Evolutionary conservation across 306 rosid species (phyloP), one percentile per base, ranked within the genome.

Genomic region (Albizia julibrissin): DNA sequence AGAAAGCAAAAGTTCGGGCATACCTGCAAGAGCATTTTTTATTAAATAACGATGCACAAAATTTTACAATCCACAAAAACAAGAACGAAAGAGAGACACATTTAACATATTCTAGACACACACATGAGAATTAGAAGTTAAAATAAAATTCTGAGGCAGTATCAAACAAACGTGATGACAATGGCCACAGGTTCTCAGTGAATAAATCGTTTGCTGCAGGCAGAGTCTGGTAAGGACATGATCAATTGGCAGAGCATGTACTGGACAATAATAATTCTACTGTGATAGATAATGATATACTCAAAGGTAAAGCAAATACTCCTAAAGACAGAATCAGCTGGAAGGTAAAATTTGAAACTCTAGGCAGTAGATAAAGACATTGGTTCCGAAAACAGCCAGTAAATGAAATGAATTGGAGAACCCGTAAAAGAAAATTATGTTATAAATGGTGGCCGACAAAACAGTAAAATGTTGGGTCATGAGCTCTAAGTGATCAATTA

Each of bases 1-100:
- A 95, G 91, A 95, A 95, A 37, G 97, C 98, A 73, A 93, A 95
- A 37, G 98, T 86, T 73, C 99, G 93, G 68, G 98, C 99, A 87
- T 92, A 93, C 85, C 99, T 93, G 91, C 87, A 90, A 46, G 18
- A 42, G 67, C 43, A 58, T 50, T 75, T 26, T 49, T 66, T n/a
- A 82, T 81, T 76, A 79, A 44, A 18, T 50, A 52, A 67, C 16
- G 10, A 50, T 73, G 72, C 74, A 73, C 56, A 69, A 49, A 42
- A 79, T 68, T 68, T 26, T 67, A 34, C 12, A 58, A 47, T 39
- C 68, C 69, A 49, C 81, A 43, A 15, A 69, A 27, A 59, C 56
- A 80, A 19, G 54, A 65, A 82, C 11, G 21, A 79, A 62, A 16
- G 19, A 26, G 42, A 12, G 33, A 71, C 16, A 74, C 64, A 56